These are phyloP conservation scores for Obelidium mucronatum DNA, from an alignment of 192 early-diverging fungal genomes.

Conservation along the genomic window DNA sequence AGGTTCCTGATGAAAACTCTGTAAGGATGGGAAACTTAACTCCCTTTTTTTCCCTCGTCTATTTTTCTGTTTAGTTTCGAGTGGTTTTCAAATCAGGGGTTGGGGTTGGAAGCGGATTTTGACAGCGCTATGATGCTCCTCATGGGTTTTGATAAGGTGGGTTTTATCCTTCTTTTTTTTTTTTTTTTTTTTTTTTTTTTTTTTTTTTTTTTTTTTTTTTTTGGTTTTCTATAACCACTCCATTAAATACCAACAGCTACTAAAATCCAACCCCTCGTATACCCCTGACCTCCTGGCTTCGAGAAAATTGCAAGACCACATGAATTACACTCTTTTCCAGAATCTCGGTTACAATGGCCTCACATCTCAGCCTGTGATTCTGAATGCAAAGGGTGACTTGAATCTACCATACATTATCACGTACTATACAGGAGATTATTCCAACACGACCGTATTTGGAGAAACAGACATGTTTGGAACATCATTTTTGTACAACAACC, in stretches of 20 bases:
- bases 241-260: neutral
- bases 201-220: neutral
- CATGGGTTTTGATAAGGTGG: slow-evolving; percentile 17
- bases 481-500: neutral
- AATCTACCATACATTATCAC: slow-evolving; percentile 1
- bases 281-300: slow-evolving; percentile 4
- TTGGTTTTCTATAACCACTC: neutral
- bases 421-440: slow-evolving; percentile 16
- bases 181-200: neutral
- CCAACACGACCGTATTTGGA: neutral
- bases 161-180: neutral
- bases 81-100: neutral
- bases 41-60: no score
- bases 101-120: neutral
- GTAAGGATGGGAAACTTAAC: no score
- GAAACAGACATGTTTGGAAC: slow-evolving; percentile 15
- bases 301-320: neutral
- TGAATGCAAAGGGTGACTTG: slow-evolving; percentile 23
- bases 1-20: no score
- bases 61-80: neutral
- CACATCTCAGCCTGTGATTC: neutral
- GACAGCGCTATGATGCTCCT: slow-evolving; percentile 16
- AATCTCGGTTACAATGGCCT: slow-evolving; percentile 16
- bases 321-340: slow-evolving; percentile 22
- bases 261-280: neutral